Percentiles rank a stretch among this genome's conserved stretches.
Evolutionary conservation across 441 rosid genomes (phyloP).

Genomic region (Populus tomentosa): DNA sequence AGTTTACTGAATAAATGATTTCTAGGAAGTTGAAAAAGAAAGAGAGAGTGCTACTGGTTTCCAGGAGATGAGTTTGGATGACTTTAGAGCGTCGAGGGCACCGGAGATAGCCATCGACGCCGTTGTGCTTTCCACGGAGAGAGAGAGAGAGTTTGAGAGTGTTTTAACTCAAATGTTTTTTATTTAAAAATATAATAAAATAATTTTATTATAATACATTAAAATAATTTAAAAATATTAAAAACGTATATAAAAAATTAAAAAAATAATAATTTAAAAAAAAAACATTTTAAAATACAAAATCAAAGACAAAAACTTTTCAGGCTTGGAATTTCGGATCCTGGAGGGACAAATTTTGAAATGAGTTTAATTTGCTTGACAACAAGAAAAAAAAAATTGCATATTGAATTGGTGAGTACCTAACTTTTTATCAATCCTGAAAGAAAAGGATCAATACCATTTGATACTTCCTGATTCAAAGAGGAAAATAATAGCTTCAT

Average conservation of each 20-base stretch:
- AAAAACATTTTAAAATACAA: too few relatives aligned
- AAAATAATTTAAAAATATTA: too few relatives aligned
- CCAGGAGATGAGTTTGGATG: slow-evolving; percentile 52
- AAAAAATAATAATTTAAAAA: too few relatives aligned
- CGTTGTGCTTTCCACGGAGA: too few relatives aligned
- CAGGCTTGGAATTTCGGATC: background rate
- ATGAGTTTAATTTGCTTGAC: background rate
- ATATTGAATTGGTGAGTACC: too few relatives aligned
- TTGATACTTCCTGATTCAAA: background rate
- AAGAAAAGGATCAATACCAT: background rate
- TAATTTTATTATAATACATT: too few relatives aligned
- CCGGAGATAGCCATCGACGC: slow-evolving; percentile 28
- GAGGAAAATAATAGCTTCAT: background rate
- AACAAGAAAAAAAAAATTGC: too few relatives aligned
- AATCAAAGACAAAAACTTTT: slow-evolving; percentile 6
- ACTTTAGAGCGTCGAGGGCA: slow-evolving; percentile 32
- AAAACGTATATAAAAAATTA: too few relatives aligned
- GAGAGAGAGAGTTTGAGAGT: background rate
- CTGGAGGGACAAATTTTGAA: background rate
- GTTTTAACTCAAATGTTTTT: background rate
- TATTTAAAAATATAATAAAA: too few relatives aligned
- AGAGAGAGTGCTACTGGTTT: slow-evolving; percentile 31
- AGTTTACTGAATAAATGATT: too few relatives aligned
- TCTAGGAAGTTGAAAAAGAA: background rate
- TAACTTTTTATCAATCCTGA: background rate